Base-by-base conservation (phyloP, 2,329 filamentous ascomycete genomes). In the Helotiales sp. region DNA sequence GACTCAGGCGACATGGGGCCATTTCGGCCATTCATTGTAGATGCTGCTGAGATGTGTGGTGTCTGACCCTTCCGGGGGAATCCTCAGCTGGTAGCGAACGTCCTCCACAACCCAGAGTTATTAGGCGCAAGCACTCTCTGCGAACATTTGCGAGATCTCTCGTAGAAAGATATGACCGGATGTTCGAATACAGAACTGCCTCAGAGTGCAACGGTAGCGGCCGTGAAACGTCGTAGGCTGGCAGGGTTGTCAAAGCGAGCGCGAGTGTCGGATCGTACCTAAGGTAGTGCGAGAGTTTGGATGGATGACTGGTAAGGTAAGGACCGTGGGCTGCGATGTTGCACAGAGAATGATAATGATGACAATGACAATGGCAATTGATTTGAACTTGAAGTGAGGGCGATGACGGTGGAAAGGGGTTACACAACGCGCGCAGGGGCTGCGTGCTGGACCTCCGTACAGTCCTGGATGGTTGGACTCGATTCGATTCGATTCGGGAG, bases 1-100 rank as follows among this genome's bases (percentile, higher is more conserved):
- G 92, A 96, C 79, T 93, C 86, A 77, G 93, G 92, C 77, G 93
- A 94, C 79, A 94, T 85, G 78, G 90, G 90, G 82, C 88, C 89
- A 86, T 91, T 89, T 82, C 87, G 87, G 78, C 84, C 86, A 83
- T 88, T 92, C 90, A 92, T 92, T 82, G 79, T 78, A 73, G 68
- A 70, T 61, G 64, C 64, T 65, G 62, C 63, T 69, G 66, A 68
- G 40, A 67, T 68, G 63, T 70, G 65, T 59, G 30, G 45, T 68
- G 65, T 61, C 65, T 66, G 68, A 63, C 52, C 61, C 69, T 54
- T 37, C 26, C 43, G 50, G 20, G 30, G 32, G 50, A 13, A 37
- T 54, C n/a, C 32, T 28, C 47, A 50, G 22, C 24, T 32, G n/a
- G 49, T 52, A 52, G 60, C 55, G 43, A 55, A 60, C 50, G 63